These are phyloP conservation scores for Lecanicillium sp. DNA, from an alignment of 2,329 filamentous ascomycete species.

Conservation along the genomic window DNA sequence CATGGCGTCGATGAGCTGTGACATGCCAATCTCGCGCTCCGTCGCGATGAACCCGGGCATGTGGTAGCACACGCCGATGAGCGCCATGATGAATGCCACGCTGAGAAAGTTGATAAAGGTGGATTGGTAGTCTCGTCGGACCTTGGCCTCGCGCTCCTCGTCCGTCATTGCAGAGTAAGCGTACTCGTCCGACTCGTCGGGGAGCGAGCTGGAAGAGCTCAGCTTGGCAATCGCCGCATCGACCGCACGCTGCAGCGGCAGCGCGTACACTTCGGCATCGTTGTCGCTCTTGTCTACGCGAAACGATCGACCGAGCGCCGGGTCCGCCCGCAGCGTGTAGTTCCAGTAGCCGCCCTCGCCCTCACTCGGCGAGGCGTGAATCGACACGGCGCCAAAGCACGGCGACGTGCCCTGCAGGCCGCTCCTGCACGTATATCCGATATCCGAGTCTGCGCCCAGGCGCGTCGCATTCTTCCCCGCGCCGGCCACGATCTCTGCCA, in stretches of 20 bases:
- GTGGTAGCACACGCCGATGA: conserved; percentile 66
- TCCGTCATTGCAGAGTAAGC: conserved; percentile 29
- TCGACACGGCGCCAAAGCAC: conserved; percentile 68
- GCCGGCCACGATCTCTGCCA: conserved; percentile 17
- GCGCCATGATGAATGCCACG: conserved; percentile 62
- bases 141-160: conserved; percentile 48
- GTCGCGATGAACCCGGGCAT: conserved; percentile 63
- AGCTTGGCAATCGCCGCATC: conserved; percentile 50
- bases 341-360: conserved; percentile 54
- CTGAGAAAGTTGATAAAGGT: conserved; percentile 60
- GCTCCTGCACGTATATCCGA: conserved; percentile 47
- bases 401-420: conserved; percentile 57
- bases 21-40: conserved; percentile 65
- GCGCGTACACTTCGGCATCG: conserved; percentile 58
- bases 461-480: conserved; percentile 23
- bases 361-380: conserved; percentile 62
- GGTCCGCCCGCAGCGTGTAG: conserved; percentile 65
- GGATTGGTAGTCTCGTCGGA: conserved; percentile 56
- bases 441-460: conserved; percentile 21
- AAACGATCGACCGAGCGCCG: conserved; percentile 47
- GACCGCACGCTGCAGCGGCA: conserved; percentile 64
- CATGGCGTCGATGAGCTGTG: conserved; percentile 71
- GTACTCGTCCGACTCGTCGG: conserved; percentile 25
- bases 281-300: conserved; percentile 51
- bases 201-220: conserved; percentile 19